phyloP scores from a whole-genome alignment of 768 basidiomycete genomes.

The Auricularia sp. region DNA sequence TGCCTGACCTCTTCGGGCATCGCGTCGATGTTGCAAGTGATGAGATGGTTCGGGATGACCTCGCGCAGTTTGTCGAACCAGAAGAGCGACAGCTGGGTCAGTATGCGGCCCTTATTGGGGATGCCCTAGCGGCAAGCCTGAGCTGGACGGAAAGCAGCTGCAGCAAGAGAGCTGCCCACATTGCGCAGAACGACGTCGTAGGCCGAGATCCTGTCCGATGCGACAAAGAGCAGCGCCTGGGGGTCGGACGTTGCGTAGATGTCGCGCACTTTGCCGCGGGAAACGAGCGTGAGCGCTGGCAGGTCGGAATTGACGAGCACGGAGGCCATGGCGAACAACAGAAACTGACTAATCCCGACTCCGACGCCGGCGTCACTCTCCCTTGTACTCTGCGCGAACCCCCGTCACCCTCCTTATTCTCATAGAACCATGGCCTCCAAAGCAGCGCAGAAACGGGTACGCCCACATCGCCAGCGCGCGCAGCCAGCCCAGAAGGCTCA shows the following conservation, averaged over 20 bases:
- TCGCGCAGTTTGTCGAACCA: conserved; percentile 82
- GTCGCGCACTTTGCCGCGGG: conserved; percentile 93
- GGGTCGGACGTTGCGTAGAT: conserved; percentile 55
- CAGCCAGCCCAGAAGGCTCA: not conserved
- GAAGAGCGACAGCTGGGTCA: conserved; percentile 86
- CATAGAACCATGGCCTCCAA: conserved; percentile 59
- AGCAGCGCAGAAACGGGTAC: conserved; percentile 76
- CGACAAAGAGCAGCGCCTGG: conserved; percentile 73
- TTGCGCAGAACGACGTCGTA: conserved; percentile 93
- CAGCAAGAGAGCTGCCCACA: conserved; percentile 39
- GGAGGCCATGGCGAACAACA: not conserved
- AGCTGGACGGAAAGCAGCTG: conserved; percentile 2
- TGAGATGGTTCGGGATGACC: conserved; percentile 84
- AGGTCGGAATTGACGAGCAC: conserved; percentile 11
- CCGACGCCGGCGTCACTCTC: not conserved
- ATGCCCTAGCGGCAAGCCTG: conserved; percentile 57
- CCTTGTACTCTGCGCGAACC: not conserved
- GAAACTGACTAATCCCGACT: not conserved
- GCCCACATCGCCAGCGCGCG: conserved; percentile 10
- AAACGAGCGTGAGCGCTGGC: conserved; percentile 52
- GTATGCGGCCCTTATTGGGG: conserved; percentile 82
- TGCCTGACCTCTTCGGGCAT: conserved; percentile 75
- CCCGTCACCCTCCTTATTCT: not conserved
- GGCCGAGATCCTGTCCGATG: conserved; percentile 91
- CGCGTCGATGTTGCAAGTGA: conserved; percentile 62